phyloP scores from a whole-genome alignment of 176 grass and related monocot genomes.

The Poa pratensis region DNA sequence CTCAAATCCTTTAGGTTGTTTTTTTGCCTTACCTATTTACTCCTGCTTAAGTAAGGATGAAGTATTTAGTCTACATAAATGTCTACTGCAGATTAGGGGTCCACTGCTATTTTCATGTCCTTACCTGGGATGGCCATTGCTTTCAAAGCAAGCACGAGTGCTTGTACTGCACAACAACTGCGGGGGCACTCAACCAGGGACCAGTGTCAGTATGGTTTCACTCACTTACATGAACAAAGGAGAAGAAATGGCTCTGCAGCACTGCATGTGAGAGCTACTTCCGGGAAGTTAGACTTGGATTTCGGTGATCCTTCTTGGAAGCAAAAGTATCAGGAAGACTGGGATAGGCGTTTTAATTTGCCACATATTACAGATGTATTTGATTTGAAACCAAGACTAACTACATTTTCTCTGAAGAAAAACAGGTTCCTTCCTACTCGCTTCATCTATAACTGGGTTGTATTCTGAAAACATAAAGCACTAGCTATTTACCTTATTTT shows the following conservation, averaged over 20 bases:
- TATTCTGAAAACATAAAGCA: conserved; percentile 31
- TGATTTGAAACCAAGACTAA: conserved; percentile 79
- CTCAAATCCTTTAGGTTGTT: background rate
- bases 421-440: conserved; percentile 53
- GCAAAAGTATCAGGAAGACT: conserved; percentile 73
- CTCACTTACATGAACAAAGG: conserved; percentile 43
- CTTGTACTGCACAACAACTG: background rate
- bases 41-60: background rate
- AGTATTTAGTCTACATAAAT: background rate
- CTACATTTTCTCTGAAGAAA: conserved; percentile 85
- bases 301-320: conserved; percentile 80
- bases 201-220: conserved; percentile 40
- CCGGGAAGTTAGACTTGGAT: conserved; percentile 57
- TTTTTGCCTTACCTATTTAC: background rate
- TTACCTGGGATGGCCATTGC: conserved; percentile 52
- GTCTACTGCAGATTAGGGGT: conserved; percentile 34
- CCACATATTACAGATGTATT: conserved; percentile 89
- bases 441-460: conserved; percentile 14
- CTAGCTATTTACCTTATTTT: conserved; percentile 13
- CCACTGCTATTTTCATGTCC: conserved; percentile 3
- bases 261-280: conserved; percentile 41
- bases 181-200: conserved; percentile 27
- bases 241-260: conserved; percentile 26
- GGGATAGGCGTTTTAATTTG: conserved; percentile 73
- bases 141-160: conserved; percentile 45